These are phyloP conservation scores for Ascomycota sp. DNA, from an alignment of 2,329 filamentous ascomycete genomes.

Conservation along the genomic window DNA sequence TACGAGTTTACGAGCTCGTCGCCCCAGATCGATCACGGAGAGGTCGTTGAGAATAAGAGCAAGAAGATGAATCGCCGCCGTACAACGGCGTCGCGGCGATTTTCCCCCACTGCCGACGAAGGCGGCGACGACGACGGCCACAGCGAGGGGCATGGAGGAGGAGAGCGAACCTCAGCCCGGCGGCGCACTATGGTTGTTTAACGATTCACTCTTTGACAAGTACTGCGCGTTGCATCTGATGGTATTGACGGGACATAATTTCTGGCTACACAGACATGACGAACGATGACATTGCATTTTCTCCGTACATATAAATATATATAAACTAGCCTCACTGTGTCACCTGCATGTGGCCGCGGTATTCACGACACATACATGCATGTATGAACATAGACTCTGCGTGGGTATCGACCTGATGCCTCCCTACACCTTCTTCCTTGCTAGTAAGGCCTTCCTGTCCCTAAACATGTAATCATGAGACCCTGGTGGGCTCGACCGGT, in stretches of 20 bases:
- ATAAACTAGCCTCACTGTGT: too few species aligned
- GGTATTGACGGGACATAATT: too few species aligned
- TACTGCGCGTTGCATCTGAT: constrained; percentile 5
- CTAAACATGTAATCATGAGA: constrained; percentile 21
- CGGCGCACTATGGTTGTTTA: constrained; percentile 40
- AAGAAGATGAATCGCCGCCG: constrained; percentile 11
- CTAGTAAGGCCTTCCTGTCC: not conserved
- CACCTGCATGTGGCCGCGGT: too few species aligned
- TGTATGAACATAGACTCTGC: not conserved
- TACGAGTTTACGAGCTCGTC: constrained; percentile 34
- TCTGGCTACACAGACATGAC: too few species aligned
- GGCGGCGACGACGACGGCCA: too few species aligned
- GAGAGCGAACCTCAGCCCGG: constrained; percentile 17
- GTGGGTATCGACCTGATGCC: constrained; percentile 10
- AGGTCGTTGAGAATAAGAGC: constrained; percentile 7
- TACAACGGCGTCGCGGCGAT: constrained; percentile 7
- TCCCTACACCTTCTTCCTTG: constrained; percentile 3
- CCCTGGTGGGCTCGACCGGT: constrained; percentile 37
- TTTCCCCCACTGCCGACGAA: too few species aligned
- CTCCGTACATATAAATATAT: too few species aligned
- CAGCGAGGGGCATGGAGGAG: not conserved
- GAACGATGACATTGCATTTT: too few species aligned
- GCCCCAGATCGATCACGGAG: constrained; percentile 15
- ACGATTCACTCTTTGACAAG: constrained; percentile 9
- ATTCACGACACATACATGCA: too few species aligned